phyloP scores from a whole-genome alignment of 83 land plant species.

The Larix sibirica region DNA sequence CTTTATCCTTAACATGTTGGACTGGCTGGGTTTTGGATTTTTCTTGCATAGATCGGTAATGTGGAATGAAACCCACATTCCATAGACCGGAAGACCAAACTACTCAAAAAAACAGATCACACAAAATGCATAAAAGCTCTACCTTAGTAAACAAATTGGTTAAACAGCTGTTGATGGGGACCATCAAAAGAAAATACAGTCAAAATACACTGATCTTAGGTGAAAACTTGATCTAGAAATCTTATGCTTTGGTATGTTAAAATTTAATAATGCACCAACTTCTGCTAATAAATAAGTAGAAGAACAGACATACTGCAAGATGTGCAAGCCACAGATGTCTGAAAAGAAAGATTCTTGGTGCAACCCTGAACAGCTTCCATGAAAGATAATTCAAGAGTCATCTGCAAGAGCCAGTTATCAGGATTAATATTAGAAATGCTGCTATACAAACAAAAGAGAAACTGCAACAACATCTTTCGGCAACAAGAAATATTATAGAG shows the following conservation, averaged over 20 bases:
- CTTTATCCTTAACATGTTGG: background rate
- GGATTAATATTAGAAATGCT: background rate
- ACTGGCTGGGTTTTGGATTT: background rate
- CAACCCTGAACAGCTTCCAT: slow-evolving; percentile 99
- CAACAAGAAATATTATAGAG: too few species aligned
- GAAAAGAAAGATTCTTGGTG: slow-evolving; percentile 66
- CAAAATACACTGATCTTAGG: too few species aligned
- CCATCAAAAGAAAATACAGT: too few species aligned
- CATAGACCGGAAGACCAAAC: too few species aligned
- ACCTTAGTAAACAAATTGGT: too few species aligned
- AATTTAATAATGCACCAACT: background rate
- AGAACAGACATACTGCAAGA: slow-evolving; percentile 72
- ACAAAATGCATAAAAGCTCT: too few species aligned
- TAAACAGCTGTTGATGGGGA: too few species aligned
- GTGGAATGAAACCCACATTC: too few species aligned
- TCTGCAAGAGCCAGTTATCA: slow-evolving; percentile 34
- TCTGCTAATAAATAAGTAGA: background rate
- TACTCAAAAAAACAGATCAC: too few species aligned
- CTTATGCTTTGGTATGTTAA: background rate
- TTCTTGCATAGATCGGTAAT: background rate
- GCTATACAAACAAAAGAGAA: background rate
- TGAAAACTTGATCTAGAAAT: too few species aligned
- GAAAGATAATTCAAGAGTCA: slow-evolving; percentile 76
- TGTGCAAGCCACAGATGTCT: slow-evolving; percentile 61
- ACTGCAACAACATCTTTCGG: too few species aligned